Evolutionary conservation across 164 flowering plant genomes (phyloP).

Genomic region (Vitis labrusca): DNA sequence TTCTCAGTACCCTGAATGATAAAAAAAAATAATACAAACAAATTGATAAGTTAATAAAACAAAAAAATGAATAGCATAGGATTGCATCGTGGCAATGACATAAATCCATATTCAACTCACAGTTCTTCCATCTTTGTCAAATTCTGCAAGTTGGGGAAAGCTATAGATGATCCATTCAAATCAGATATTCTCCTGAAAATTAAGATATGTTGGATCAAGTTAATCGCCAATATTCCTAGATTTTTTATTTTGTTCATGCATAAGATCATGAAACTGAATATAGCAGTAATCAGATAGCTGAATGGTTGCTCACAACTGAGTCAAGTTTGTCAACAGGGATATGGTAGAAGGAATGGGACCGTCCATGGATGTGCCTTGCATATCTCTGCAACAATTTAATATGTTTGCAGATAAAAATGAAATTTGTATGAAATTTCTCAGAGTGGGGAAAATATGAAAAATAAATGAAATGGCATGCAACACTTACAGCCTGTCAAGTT

Average conservation of each 20-base stretch:
- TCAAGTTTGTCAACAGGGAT: slow-evolving; percentile 46
- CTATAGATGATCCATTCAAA: slow-evolving; percentile 44
- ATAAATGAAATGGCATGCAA: not conserved
- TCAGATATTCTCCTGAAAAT: slow-evolving; percentile 80
- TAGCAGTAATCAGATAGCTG: not conserved
- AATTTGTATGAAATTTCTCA: too few species aligned
- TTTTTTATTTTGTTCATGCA: not conserved
- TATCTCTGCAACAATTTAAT: slow-evolving; percentile 44
- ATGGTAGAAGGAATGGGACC: slow-evolving; percentile 82
- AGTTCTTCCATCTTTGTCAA: slow-evolving; percentile 34
- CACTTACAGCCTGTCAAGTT: slow-evolving; percentile 57
- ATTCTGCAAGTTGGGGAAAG: slow-evolving; percentile 54
- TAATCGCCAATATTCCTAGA: not conserved
- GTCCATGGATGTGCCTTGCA: slow-evolving; percentile 81
- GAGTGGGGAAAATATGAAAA: not conserved
- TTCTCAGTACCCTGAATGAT: slow-evolving; percentile 60
- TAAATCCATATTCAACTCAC: slow-evolving; percentile 47
- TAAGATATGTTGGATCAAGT: slow-evolving; percentile 8
- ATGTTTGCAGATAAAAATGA: not conserved
- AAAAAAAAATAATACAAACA: slow-evolving; percentile 2
- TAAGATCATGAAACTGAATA: not conserved
- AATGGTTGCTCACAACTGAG: slow-evolving; percentile 46
- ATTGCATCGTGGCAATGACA: not conserved
- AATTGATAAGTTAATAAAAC: not conserved
- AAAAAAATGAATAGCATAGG: not conserved